phyloP scores from a whole-genome alignment of 371 early-diverging fungal species.

The Mortierella sp. region DNA sequence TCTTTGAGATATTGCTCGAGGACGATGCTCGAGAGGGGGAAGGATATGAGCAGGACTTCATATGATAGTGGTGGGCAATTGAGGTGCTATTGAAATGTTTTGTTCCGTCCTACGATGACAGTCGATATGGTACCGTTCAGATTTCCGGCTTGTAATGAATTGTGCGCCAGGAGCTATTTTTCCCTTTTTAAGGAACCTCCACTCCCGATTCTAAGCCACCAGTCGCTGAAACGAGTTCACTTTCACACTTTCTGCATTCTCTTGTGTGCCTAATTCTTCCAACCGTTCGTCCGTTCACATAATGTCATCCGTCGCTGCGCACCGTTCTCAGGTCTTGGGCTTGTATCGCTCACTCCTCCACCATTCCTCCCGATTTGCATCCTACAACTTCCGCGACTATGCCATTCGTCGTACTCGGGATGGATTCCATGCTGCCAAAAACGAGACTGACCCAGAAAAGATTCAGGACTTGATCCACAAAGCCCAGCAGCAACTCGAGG shows the following conservation, averaged over 20 bases:
- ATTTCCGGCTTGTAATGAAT: too few relatives aligned
- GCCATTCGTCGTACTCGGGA: conserved; percentile 76
- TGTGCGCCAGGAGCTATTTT: too few relatives aligned
- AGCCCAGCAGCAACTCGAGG: conserved; percentile 70
- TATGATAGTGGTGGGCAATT: background rate
- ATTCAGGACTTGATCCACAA: conserved; percentile 65
- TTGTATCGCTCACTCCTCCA: conserved; percentile 77
- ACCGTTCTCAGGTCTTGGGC: conserved; percentile 63
- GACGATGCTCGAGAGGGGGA: conserved; percentile 25
- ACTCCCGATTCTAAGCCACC: too few relatives aligned
- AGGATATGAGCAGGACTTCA: conserved; percentile 14
- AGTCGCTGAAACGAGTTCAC: too few relatives aligned
- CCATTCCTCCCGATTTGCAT: conserved; percentile 69
- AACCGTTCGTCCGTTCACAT: background rate
- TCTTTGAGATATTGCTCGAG: conserved; percentile 27
- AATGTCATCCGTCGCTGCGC: conserved; percentile 26
- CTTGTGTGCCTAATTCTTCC: background rate
- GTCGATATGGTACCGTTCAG: too few relatives aligned
- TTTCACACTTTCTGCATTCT: too few relatives aligned
- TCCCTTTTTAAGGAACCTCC: too few relatives aligned
- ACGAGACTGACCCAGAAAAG: conserved; percentile 68
- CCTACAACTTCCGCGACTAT: conserved; percentile 84
- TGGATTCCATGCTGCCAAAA: conserved; percentile 71
- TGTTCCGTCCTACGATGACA: too few relatives aligned
- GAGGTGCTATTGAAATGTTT: too few relatives aligned